Evolutionary conservation across 495 filamentous ascomycete genomes (phyloP).

Genomic region (Trichoderma virens): DNA sequence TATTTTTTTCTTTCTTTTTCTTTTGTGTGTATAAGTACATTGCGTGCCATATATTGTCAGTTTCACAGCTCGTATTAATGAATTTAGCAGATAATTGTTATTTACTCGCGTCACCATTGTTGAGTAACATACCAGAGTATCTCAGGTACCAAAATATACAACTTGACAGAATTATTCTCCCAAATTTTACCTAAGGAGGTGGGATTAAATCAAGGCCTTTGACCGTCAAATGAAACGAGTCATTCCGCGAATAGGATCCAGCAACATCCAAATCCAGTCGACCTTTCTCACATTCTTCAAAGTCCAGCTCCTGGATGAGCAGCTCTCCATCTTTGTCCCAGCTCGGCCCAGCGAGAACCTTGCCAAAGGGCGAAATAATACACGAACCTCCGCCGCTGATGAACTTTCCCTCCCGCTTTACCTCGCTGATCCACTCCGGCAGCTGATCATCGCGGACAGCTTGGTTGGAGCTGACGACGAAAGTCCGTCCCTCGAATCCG

Average conservation of each 20-base stretch:
- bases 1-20: no score
- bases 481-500: constrained; percentile 71
- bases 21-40: no score
- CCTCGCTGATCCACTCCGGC: constrained; percentile 12
- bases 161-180: neutral
- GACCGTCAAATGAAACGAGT: constrained; percentile 73
- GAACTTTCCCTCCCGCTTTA: constrained; percentile 29
- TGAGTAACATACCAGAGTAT: no score
- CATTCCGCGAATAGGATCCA: constrained; percentile 71
- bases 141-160: neutral
- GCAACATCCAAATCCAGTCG: constrained; percentile 62
- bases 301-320: constrained; percentile 40
- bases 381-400: constrained; percentile 70
- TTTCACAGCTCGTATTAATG: no score
- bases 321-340: constrained; percentile 65
- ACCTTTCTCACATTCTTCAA: constrained; percentile 45
- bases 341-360: constrained; percentile 68
- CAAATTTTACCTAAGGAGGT: constrained; percentile 44
- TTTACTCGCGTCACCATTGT: no score
- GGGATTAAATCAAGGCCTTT: constrained; percentile 66
- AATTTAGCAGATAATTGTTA: no score
- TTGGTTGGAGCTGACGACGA: constrained; percentile 81
- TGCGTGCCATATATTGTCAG: no score
- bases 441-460: constrained; percentile 42
- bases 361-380: constrained; percentile 72